Evolutionary conservation across 495 filamentous ascomycete species (phyloP).

Genomic region (Elasticomyces elasticus): DNA sequence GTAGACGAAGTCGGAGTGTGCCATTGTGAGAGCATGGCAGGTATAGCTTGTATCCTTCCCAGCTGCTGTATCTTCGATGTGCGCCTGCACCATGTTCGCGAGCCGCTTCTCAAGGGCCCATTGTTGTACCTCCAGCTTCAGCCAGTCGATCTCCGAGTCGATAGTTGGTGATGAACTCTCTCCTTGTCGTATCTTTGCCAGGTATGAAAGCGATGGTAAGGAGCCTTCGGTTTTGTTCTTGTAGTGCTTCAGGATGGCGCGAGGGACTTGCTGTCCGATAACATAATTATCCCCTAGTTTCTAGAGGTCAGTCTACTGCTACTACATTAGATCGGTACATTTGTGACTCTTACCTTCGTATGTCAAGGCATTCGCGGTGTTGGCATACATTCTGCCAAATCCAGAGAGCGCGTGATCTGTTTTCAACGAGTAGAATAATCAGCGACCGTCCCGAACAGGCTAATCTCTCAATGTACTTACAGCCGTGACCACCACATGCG

Average conservation of each 20-base stretch:
- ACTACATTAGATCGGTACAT: too few relatives aligned
- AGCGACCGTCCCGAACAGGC: too few relatives aligned
- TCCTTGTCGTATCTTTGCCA: neutral
- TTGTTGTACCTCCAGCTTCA: constrained; percentile 5
- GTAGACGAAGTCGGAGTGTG: constrained; percentile 16
- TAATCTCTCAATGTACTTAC: too few relatives aligned
- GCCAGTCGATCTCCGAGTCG: constrained; percentile 3
- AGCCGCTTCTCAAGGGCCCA: constrained; percentile 12
- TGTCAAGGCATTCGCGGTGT: constrained; percentile 11
- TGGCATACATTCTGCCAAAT: constrained; percentile 16
- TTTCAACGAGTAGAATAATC: too few relatives aligned
- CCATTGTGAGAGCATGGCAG: constrained; percentile 15
- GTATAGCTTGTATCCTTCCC: constrained; percentile 16
- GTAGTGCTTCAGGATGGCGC: constrained; percentile 15
- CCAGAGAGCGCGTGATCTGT: constrained; percentile 12
- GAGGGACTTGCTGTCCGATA: constrained; percentile 10
- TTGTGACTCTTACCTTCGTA: too few relatives aligned
- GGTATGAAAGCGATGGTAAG: constrained; percentile 8
- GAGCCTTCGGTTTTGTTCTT: neutral
- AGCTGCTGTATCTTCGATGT: constrained; percentile 10
- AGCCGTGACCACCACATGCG: constrained; percentile 12
- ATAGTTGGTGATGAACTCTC: neutral
- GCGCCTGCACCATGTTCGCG: constrained; percentile 2
- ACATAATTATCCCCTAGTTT: constrained; percentile 18
- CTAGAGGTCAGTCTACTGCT: too few relatives aligned